Base-by-base conservation (phyloP, 345 rosid species). In the Adansonia digitata region DNA sequence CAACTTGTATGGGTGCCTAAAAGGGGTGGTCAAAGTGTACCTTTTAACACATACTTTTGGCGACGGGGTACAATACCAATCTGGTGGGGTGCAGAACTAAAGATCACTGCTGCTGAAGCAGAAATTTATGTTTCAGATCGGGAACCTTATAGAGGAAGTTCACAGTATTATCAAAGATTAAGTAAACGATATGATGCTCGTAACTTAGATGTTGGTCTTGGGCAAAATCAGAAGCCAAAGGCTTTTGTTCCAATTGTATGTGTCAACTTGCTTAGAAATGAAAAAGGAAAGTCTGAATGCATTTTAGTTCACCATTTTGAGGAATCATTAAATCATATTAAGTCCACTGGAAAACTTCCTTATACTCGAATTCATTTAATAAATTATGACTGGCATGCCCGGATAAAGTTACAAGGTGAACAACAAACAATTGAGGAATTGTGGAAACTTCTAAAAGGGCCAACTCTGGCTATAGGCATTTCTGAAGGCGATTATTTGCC, bases 41-140 rank as follows among this genome's bases (percentile, higher is more conserved):
- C 94, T 80, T 95, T 93, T 77, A 95, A 83, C 78, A 88, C 94
- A 24, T 91, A 90, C 75, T 82, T 93, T 49, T 95, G 98, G 99
- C 91, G 98, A 67, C 90, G 98, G 66, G 99, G 99, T 77, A 93
- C 99, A 57, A 95, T 93, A 59, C 98, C 99, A 20, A 93, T 95
- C 43, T 95, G 99, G 99, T 93, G 99, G 99, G 97, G 99, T 83
- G 98, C 99, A 43, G 98, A 95, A 74, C 70, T 95, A 77, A 95
- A 93, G 85, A 82, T 94, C 53, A 93, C 94, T 18, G 92, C 98
- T 42, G 93, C 96, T 69, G 99, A 95, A 84, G 99, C 99, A 70
- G 99, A 93, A 79, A 95, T 93, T 75, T 91, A 91, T 89, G 94
- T 95, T 82, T 86, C 96, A 46, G 90, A 87, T 77, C 85, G 70